Conservation (phyloP, 2,329 filamentous ascomycete genomes). For the Fusarium phyllophilum region DNA sequence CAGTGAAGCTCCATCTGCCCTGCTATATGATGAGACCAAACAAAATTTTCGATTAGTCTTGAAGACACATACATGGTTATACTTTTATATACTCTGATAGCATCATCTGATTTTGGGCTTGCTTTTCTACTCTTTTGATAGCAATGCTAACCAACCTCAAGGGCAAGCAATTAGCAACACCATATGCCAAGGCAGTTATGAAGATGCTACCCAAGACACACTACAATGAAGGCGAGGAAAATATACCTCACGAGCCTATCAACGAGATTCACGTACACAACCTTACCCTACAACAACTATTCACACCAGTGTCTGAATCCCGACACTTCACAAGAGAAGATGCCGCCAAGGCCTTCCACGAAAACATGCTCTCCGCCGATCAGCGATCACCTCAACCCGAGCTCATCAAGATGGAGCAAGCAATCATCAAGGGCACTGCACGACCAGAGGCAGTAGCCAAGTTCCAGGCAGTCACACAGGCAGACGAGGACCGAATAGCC, state of each 20-base stretch:
- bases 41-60: slow-evolving; percentile 99
- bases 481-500: slow-evolving; percentile 55
- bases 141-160: slow-evolving; percentile 52
- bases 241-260: slow-evolving; percentile 65
- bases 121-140: background rate
- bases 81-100: slow-evolving; percentile 51
- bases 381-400: slow-evolving; percentile 70
- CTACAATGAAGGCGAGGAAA: slow-evolving; percentile 62
- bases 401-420: slow-evolving; percentile 65
- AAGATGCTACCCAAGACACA: slow-evolving; percentile 81
- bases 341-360: slow-evolving; percentile 72
- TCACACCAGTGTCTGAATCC: slow-evolving; percentile 71
- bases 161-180: slow-evolving; percentile 79
- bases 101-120: slow-evolving; percentile 17
- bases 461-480: slow-evolving; percentile 57
- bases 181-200: slow-evolving; percentile 81
- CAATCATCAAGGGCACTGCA: slow-evolving; percentile 52
- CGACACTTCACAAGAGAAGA: slow-evolving; percentile 71
- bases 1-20: background rate
- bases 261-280: slow-evolving; percentile 73
- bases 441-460: slow-evolving; percentile 50
- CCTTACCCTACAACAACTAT: slow-evolving; percentile 71
- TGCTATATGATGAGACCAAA: slow-evolving; percentile 68
- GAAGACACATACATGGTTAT: slow-evolving; percentile 94
- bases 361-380: slow-evolving; percentile 69